These are phyloP conservation scores for Pholiota adiposa DNA, from an alignment of 1,284 basidiomycete genomes.

Conservation along the genomic window DNA sequence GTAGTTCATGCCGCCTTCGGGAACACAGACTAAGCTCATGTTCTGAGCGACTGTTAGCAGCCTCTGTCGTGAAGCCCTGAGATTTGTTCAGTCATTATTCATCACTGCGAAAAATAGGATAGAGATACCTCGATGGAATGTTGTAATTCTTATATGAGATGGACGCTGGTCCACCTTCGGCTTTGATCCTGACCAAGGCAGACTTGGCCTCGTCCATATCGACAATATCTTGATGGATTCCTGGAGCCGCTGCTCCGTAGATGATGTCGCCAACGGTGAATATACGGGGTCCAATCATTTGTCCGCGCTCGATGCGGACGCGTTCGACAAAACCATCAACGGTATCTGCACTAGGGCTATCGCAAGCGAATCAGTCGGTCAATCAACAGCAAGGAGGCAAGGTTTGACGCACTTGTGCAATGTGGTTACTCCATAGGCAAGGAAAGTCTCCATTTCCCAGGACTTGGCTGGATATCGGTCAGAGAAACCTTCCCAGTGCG, in stretches of 20 bases:
- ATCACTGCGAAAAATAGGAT: not conserved
- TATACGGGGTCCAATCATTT: slow-evolving; percentile 68
- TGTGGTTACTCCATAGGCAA: slow-evolving; percentile 78
- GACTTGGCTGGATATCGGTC: slow-evolving; percentile 62
- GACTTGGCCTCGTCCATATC: slow-evolving; percentile 64
- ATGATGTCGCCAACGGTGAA: slow-evolving; percentile 70
- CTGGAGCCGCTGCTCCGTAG: slow-evolving; percentile 59
- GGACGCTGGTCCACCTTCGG: slow-evolving; percentile 67
- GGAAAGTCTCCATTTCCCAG: slow-evolving; percentile 76
- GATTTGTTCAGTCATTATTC: not conserved
- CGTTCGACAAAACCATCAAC: slow-evolving; percentile 67
- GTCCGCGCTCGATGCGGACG: slow-evolving; percentile 66
- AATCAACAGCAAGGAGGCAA: not conserved
- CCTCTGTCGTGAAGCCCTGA: slow-evolving; percentile 70
- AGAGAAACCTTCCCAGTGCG: slow-evolving; percentile 65
- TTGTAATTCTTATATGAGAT: slow-evolving; percentile 82
- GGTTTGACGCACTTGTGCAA: slow-evolving; percentile 64
- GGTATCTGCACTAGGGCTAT: slow-evolving; percentile 65
- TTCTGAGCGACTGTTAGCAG: slow-evolving; percentile 63
- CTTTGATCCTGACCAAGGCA: slow-evolving; percentile 68
- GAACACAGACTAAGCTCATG: slow-evolving; percentile 70
- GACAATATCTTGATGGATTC: slow-evolving; percentile 65
- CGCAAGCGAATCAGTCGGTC: slow-evolving; percentile 1
- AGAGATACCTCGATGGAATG: slow-evolving; percentile 58
- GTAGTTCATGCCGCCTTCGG: slow-evolving; percentile 77